Conservation (phyloP, 192 early-diverging fungal species). For the Backusella sp. region DNA sequence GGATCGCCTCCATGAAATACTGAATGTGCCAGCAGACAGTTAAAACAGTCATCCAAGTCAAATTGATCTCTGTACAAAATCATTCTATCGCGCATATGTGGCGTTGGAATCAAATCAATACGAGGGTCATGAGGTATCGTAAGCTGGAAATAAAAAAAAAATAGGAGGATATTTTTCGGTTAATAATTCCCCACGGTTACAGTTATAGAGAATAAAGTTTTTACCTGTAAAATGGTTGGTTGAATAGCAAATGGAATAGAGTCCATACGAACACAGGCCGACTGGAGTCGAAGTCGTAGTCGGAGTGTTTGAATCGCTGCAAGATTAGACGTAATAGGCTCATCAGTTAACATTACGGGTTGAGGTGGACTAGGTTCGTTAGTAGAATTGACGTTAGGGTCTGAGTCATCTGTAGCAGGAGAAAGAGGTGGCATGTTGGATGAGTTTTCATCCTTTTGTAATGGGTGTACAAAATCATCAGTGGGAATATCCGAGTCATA, state of each 20-base stretch:
- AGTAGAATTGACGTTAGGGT: not conserved
- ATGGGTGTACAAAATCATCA: constrained; percentile 6
- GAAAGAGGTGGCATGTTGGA: constrained; percentile 11
- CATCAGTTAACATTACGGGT: constrained; percentile 12
- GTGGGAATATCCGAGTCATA: constrained; percentile 13
- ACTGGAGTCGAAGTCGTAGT: constrained; percentile 21
- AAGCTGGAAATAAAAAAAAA: constrained; percentile 22
- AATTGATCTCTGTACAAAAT: constrained; percentile 39
- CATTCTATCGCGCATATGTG: constrained; percentile 43
- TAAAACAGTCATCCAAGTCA: constrained; percentile 41
- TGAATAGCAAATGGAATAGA: constrained; percentile 15
- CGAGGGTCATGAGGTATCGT: constrained; percentile 40
- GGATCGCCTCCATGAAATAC: constrained; percentile 40
- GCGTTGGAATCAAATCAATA: constrained; percentile 35
- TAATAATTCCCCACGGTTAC: not conserved
- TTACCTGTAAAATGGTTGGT: constrained; percentile 36
- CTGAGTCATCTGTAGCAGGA: not conserved
- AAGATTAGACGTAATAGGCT: constrained; percentile 15
- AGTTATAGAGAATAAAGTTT: not conserved
- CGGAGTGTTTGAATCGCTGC: constrained; percentile 33
- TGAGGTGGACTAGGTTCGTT: not conserved
- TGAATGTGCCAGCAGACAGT: constrained; percentile 18
- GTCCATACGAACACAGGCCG: constrained; percentile 19
- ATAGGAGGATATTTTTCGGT: not conserved
- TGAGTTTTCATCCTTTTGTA: not conserved